Evolutionary conservation across 140 eudicot species (phyloP).

Genomic region (Bidens hawaiensis): DNA sequence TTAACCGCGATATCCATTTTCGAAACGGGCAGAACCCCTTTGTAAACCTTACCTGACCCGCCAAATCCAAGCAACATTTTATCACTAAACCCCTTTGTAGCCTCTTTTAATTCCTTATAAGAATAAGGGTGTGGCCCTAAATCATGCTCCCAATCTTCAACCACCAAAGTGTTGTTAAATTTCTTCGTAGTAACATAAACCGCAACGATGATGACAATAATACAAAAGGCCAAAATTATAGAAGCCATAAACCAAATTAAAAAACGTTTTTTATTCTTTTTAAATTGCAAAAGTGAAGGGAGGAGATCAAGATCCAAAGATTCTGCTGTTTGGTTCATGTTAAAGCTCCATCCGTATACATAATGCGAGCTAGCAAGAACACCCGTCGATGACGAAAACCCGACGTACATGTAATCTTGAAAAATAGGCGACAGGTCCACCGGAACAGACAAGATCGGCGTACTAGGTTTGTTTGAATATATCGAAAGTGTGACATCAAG

Average conservation of each 20-base stretch:
- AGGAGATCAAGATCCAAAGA: conserved; percentile 32
- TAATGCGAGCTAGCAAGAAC: conserved; percentile 62
- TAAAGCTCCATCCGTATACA: conserved; percentile 70
- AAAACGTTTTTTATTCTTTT: conserved; percentile 25
- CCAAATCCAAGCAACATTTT: conserved; percentile 52
- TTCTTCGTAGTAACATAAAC: conserved; percentile 33
- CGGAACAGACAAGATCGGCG: conserved; percentile 38
- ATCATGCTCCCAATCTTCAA: conserved; percentile 62
- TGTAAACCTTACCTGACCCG: conserved; percentile 72
- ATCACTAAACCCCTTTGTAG: conserved; percentile 64
- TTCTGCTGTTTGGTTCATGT: conserved; percentile 41
- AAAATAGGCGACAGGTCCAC: conserved; percentile 54
- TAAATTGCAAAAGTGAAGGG: conserved; percentile 34
- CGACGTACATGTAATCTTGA: conserved; percentile 50
- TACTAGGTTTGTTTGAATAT: conserved; percentile 43
- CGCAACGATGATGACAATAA: neutral
- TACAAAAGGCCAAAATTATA: neutral
- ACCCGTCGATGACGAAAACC: conserved; percentile 78
- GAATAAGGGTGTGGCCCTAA: conserved; percentile 52
- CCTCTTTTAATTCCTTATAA: conserved; percentile 47
- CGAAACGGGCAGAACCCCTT: conserved; percentile 44
- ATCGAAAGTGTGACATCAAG: conserved; percentile 49
- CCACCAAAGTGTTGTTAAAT: conserved; percentile 34
- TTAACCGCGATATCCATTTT: conserved; percentile 47
- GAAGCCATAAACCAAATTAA: conserved; percentile 18